Base-by-base conservation (phyloP, 352 stramenopile species). In the Aphanomyces stellatus region DNA sequence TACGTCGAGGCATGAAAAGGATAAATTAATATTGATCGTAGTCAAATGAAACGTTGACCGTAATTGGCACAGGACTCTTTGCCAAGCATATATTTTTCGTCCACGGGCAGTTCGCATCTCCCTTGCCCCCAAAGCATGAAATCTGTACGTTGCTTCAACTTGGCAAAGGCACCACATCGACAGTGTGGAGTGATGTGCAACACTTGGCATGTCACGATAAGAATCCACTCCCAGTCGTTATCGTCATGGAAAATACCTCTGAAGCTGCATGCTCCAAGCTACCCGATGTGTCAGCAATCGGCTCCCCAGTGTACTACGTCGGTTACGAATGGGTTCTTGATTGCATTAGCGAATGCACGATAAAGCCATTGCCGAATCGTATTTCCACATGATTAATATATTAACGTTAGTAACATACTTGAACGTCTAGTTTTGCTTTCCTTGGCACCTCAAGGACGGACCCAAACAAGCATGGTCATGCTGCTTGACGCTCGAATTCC, bases 281-380 rank as follows among this genome's bases (percentile, higher is more conserved):
- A 5, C 53, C 63, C 3, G 25, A 22, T n/a, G 72, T 75, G 28
- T 72, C 85, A 53, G 55, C 91, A 10, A 77, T 77, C 46, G 55
- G 85, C 7, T 65, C 59, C 2, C 60, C 70, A 19, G 73, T 78
- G 41, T 67, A 75, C 22, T 82, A 90, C 66, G 82, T 94, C 41
- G 91, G 85, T 71, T 94, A 92, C 70, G 74, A 91, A 67, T 94
- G 85, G 85, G 73, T 94, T 35, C 80, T 94, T 53, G 88, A 92
- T 74, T 92, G 83, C 67, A 90, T 94, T 68, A 92, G 82, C 65
- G 82, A 94, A 64, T 64, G 55, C 25, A 28, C 55, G 6, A 17
- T 64, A 19, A 64, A 64, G 25, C 37, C 37, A 8, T 19, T 51
- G 3, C 4, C 15, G 11, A 7, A 51, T 49, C n/a, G n/a, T n/a